Evolutionary conservation across 164 flowering plant species (phyloP).

Genomic region (Buxus sempervirens): DNA sequence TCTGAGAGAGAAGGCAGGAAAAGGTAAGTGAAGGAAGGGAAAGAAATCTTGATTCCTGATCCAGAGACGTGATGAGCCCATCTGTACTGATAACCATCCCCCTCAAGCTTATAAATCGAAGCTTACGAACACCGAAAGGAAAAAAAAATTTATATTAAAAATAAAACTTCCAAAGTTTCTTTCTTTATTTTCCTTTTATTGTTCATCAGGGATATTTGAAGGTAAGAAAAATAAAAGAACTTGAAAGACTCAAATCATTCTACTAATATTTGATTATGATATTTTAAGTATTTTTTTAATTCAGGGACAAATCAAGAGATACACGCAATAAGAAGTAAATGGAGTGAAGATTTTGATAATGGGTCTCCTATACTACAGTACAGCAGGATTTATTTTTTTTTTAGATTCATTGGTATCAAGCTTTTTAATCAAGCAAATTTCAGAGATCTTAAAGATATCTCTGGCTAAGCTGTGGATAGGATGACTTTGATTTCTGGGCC

Average conservation of each 20-base stretch:
- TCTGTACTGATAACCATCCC: constrained; percentile 17
- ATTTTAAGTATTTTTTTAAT: too few species aligned
- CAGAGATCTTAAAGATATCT: neutral
- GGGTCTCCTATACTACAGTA: too few species aligned
- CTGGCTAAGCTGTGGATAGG: neutral
- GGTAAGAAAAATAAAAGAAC: constrained; percentile 18
- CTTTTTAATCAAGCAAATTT: neutral
- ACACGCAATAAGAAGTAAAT: constrained; percentile 23
- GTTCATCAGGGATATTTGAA: constrained; percentile 35
- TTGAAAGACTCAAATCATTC: constrained; percentile 5
- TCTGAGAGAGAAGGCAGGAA: constrained; percentile 11
- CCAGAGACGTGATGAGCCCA: constrained; percentile 2
- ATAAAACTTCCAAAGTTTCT: constrained; percentile 17
- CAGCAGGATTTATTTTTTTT: too few species aligned
- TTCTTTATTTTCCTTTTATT: constrained; percentile 31
- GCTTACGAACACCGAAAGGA: constrained; percentile 10
- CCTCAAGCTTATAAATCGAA: constrained; percentile 11
- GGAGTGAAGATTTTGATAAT: too few species aligned
- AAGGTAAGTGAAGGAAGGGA: constrained; percentile 11
- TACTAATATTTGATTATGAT: constrained; percentile 22
- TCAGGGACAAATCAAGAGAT: neutral
- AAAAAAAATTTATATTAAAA: constrained; percentile 4
- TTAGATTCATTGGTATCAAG: constrained; percentile 6
- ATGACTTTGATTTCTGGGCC: constrained; percentile 8
- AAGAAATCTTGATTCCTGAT: constrained; percentile 21